A percentile compares a stretch with the other conserved stretches of the same genome.
These are phyloP conservation scores for Acer negundo DNA, from an alignment of 345 rosid genomes.

Conservation along the genomic window DNA sequence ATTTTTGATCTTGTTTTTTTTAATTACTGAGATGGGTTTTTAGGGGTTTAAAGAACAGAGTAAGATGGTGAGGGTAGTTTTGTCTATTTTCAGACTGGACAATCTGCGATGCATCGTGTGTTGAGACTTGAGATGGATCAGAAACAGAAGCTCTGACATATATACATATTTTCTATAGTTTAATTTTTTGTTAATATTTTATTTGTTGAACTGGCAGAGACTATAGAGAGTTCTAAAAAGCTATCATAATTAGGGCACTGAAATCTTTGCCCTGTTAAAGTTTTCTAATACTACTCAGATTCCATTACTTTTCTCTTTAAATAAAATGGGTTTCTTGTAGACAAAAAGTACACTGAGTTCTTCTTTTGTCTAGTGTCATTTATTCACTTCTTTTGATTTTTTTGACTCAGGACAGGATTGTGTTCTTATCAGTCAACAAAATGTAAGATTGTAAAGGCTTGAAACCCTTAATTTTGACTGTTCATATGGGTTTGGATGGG, in stretches of 20 bases:
- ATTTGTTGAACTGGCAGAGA: background rate
- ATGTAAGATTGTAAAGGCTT: background rate
- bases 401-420: background rate
- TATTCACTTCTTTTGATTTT: background rate
- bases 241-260: background rate
- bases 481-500: background rate
- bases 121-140: slow-evolving; percentile 30
- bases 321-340: background rate
- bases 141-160: slow-evolving; percentile 21
- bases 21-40: background rate
- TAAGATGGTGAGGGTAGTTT: slow-evolving; percentile 32
- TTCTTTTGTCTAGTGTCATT: background rate
- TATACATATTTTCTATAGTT: background rate
- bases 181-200: slow-evolving; percentile 1
- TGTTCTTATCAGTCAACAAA: slow-evolving; percentile 4
- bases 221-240: background rate
- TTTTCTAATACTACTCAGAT: background rate
- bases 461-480: background rate
- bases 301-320: background rate
- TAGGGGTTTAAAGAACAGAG: slow-evolving; percentile 24
- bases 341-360: background rate
- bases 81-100: slow-evolving; percentile 13
- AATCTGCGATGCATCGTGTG: slow-evolving; percentile 9
- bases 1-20: too few species aligned
- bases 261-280: slow-evolving; percentile 12